Base-by-base conservation (phyloP, 2,329 filamentous ascomycete genomes). In the Macroventuria anomochaeta region DNA sequence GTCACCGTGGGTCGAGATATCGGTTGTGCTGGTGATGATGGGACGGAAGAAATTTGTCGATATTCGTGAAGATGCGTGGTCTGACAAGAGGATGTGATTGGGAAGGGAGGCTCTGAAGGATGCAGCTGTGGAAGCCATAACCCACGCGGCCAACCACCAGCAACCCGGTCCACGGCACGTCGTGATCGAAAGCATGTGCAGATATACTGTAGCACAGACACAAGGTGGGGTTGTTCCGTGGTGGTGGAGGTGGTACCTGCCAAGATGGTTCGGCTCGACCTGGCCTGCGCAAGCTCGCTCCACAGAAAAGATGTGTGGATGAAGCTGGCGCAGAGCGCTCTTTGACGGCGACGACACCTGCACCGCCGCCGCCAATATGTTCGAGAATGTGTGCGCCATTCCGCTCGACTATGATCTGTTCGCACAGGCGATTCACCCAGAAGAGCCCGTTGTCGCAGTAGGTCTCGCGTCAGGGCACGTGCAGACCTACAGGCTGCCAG, bases 371-470 rank as follows among this genome's bases (percentile, higher is more conserved):
- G 29, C 46, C 17, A 46, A 59, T 68, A 96, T 96, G 91, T 91
- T 96, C 71, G 92, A 97, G 75, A 96, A 91, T 61, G 84, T 96
- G 61, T 97, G 93, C 81, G 91, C 90, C 21, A 85, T 97, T 38
- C 92, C 93, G 59, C 85, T 97, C 39, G 84, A 85, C 53, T 85
- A 90, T 52, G 95, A 97, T 70, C 82, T 99, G 67, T 97, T 99
- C 78, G 78, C 91, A 1, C 92, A 96, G 75, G 89, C 88, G 11
- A 80, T 96, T 17, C 95, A 99, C 72, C 93, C 95, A 1, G 84
- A 83, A 0, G 86, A 93, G 72, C 91, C 93, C 12, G 79, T 99
- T 43, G 81, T 99, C 57, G 90, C 92, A 0, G 90, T 96, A 40
- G 95, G 95, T 13, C 83, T 97, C 21, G 87, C 89, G 13, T 88